Percentiles rank a stretch among this genome's conserved stretches.
phyloP scores from a whole-genome alignment of 305 asterid genomes.

The Vinca major region DNA sequence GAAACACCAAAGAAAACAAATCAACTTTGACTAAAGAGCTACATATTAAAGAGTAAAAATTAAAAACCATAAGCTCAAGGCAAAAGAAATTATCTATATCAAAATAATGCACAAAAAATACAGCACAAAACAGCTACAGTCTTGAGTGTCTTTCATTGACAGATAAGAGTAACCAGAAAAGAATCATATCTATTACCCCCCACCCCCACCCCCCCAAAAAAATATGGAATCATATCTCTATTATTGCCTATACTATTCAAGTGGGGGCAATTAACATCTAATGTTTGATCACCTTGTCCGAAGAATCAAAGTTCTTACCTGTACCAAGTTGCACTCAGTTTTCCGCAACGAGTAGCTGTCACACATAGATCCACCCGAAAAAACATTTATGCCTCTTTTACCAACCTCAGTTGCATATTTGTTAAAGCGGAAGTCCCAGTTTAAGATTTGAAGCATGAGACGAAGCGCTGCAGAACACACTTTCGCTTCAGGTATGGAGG shows the following conservation, averaged over 20 bases:
- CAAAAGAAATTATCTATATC: neutral
- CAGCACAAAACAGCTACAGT: neutral
- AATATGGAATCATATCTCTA: too few relatives aligned
- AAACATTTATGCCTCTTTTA: constrained; percentile 47
- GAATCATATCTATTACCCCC: neutral
- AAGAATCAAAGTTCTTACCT: constrained; percentile 31
- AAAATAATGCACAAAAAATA: neutral
- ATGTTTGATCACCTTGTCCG: neutral
- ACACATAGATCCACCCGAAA: constrained; percentile 37
- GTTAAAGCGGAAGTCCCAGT: constrained; percentile 75
- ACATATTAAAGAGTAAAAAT: neutral
- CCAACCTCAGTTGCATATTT: constrained; percentile 33
- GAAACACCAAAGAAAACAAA: constrained; percentile 24
- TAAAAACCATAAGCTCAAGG: neutral
- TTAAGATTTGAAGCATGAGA: constrained; percentile 82
- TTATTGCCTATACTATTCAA: neutral
- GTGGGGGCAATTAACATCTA: neutral
- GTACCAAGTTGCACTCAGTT: constrained; percentile 66
- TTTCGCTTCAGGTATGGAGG: constrained; percentile 71
- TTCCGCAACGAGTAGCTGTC: constrained; percentile 41
- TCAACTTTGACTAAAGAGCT: neutral
- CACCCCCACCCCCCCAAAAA: too few relatives aligned
- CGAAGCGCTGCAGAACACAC: constrained; percentile 67
- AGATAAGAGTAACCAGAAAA: neutral
- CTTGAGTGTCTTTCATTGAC: neutral